Evolutionary conservation across 1,139 yeast genomes (phyloP).

Genomic region (Pichia sp.): DNA sequence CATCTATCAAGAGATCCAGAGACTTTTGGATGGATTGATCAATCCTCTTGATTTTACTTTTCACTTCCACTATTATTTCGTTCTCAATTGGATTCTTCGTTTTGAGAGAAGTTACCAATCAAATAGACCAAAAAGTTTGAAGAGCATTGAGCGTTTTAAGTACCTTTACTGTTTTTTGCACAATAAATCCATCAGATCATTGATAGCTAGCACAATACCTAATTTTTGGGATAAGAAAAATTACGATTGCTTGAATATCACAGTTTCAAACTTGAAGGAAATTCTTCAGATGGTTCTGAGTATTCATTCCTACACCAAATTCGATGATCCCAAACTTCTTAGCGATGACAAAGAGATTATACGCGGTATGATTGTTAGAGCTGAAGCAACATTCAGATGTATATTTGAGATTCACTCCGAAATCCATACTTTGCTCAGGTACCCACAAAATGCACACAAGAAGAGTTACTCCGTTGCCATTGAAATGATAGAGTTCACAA

Average conservation of each 20-base stretch:
- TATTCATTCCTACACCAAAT: constrained; percentile 45
- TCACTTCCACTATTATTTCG: constrained; percentile 45
- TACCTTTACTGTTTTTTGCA: constrained; percentile 62
- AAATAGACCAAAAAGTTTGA: constrained; percentile 18
- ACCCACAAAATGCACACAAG: constrained; percentile 61
- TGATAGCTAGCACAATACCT: constrained; percentile 46
- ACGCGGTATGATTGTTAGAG: constrained; percentile 38
- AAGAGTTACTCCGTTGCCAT: constrained; percentile 60
- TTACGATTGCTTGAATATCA: constrained; percentile 46
- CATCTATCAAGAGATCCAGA: constrained; percentile 37
- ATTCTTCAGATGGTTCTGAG: constrained; percentile 47
- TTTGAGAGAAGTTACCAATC: constrained; percentile 30
- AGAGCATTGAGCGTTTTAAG: constrained; percentile 39
- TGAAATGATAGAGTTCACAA: constrained; percentile 60
- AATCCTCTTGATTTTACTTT: constrained; percentile 23
- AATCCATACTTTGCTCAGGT: constrained; percentile 46
- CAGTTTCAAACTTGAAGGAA: constrained; percentile 63
- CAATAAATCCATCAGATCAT: constrained; percentile 56
- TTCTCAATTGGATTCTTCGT: constrained; percentile 66
- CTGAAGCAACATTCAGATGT: constrained; percentile 28
- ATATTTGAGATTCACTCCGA: constrained; percentile 61
- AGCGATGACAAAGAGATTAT: constrained; percentile 49
- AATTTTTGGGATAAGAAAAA: constrained; percentile 39
- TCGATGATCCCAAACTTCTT: constrained; percentile 43
- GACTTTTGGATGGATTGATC: not conserved